phyloP scores from a whole-genome alignment of 2,329 filamentous ascomycete species.

The Penicillium concentricum region DNA sequence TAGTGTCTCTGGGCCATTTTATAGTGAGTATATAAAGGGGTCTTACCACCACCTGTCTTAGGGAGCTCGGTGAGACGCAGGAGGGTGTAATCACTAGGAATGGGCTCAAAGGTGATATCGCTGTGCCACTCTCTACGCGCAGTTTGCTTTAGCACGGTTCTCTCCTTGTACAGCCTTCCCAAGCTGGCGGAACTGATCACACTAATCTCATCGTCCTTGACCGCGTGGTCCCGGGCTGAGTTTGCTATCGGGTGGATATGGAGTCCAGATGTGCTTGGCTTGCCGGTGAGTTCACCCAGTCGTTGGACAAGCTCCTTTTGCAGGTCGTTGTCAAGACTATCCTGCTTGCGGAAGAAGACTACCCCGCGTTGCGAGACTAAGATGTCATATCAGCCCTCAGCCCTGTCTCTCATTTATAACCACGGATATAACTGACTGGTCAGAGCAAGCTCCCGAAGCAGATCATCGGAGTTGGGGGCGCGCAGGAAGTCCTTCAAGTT shows the following conservation, averaged over 20 bases:
- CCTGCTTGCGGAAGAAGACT: constrained; percentile 55
- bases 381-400: background rate
- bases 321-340: constrained; percentile 49
- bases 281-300: constrained; percentile 49
- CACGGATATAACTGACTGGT: constrained; percentile 23
- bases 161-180: constrained; percentile 41
- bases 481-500: constrained; percentile 51
- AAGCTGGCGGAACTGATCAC: constrained; percentile 47
- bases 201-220: constrained; percentile 50
- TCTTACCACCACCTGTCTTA: constrained; percentile 42
- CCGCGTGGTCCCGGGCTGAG: constrained; percentile 48
- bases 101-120: constrained; percentile 51
- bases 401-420: too few relatives aligned
- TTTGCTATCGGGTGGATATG: constrained; percentile 52
- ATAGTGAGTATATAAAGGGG: too few relatives aligned
- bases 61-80: constrained; percentile 47
- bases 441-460: constrained; percentile 37
- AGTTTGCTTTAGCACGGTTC: constrained; percentile 30
- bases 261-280: constrained; percentile 46
- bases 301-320: constrained; percentile 55
- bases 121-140: constrained; percentile 47
- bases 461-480: constrained; percentile 36
- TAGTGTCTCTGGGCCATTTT: background rate
- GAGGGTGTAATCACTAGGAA: constrained; percentile 50
- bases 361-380: constrained; percentile 54